Base-by-base conservation (phyloP, 768 basidiomycete genomes). In the Pleurotus djamor region DNA sequence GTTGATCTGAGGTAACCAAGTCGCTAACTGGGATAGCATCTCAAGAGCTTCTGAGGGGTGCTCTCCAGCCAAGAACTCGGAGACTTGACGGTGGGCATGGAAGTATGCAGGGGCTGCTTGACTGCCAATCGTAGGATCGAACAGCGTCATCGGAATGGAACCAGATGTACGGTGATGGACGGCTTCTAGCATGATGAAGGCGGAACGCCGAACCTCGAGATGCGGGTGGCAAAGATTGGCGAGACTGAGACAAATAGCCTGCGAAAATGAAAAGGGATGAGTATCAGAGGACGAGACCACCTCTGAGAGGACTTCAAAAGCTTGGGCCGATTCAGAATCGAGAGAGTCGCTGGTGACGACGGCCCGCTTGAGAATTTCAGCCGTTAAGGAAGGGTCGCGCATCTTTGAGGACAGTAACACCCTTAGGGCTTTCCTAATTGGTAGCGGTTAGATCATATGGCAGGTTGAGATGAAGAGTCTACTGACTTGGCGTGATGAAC, bases 141-240 rank as follows among this genome's bases (percentile, higher is more conserved):
- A 86, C 59, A 84, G 85, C 5, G 85, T 82, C 73, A 93, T 83
- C 5, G 87, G 78, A 50, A 89, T 74, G 6, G 88, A 75, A 3
- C 89, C 89, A n/a, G 82, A 78, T 4, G 80, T 79, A 61, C 87
- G 85, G 35, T 86, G 82, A 63, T 93, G 89, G 50, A 89, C 80
- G 33, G 81, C 79, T 61, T 91, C 90, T 16, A 96, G 76, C 65
- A 93, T 83, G 63, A 86, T 80, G 70, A 95, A 91, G 0, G 96
- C 89, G 48, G 83, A 83, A n/a, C 81, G 80, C 9, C 95, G 87
- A 49, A 89, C 84, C 16, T 78, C 73, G 6, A 79, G 62, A 21
- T 83, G 78, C 3, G 85, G 82, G 69, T 96, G 89, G 35, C 91
- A 88, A 8, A 98, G 81, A 72, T 97, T 97, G 16, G 91, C 87